Conservation (phyloP, 2,329 filamentous ascomycete species). For the Aspergillus novoparasiticus region DNA sequence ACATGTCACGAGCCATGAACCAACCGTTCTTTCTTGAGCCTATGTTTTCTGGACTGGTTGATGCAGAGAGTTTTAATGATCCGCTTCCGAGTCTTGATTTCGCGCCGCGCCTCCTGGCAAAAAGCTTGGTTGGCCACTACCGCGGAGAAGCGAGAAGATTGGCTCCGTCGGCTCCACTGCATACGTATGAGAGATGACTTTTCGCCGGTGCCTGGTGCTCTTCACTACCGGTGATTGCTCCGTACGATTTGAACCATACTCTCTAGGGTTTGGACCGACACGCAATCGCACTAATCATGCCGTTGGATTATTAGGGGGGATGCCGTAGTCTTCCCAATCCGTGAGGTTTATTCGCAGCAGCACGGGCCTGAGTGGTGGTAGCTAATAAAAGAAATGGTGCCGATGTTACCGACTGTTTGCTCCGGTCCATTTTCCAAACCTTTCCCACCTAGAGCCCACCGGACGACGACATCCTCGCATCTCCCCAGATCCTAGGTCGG, state of each 20-base stretch:
- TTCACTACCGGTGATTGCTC: not conserved
- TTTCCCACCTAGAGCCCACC: not conserved
- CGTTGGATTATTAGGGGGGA: not conserved
- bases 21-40: too few species aligned
- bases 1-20: not conserved
- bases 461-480: not conserved
- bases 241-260: not conserved
- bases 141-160: constrained; percentile 3
- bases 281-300: constrained; percentile 4
- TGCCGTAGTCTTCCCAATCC: not conserved
- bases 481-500: not conserved
- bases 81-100: not conserved
- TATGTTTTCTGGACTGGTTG: not conserved
- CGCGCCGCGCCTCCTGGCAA: constrained; percentile 1
- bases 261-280: constrained; percentile 6
- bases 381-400: constrained; percentile 9
- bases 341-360: not conserved
- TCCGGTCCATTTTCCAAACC: not conserved
- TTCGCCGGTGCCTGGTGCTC: not conserved
- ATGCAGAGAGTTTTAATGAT: not conserved
- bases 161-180: constrained; percentile 10
- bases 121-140: constrained; percentile 8
- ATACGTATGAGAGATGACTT: constrained; percentile 6
- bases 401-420: not conserved
- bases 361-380: not conserved